Conservation (phyloP, 1,284 basidiomycete genomes). For the Trichosporon sp. region DNA sequence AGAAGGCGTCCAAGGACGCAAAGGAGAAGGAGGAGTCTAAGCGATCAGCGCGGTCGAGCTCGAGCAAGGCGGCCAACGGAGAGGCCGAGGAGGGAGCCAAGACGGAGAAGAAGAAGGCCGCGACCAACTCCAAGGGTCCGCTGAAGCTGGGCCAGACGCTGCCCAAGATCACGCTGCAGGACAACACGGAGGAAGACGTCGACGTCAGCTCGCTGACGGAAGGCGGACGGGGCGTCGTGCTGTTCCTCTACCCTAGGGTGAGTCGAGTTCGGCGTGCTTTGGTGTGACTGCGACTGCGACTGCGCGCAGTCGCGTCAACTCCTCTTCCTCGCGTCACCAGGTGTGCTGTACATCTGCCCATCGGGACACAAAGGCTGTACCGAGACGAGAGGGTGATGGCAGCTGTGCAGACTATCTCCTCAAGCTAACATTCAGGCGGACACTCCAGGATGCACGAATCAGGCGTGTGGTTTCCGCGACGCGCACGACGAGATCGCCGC, state of each 20-base stretch:
- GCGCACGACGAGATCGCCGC: constrained; percentile 71
- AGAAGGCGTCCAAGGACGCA: constrained; percentile 6
- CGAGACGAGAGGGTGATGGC: background rate
- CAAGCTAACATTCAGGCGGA: constrained; percentile 57
- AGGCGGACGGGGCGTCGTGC: constrained; percentile 71
- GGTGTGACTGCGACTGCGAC: background rate
- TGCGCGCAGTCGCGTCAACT: background rate
- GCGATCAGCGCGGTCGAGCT: constrained; percentile 20
- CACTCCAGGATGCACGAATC: constrained; percentile 74
- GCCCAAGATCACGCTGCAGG: constrained; percentile 73
- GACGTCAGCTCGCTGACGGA: constrained; percentile 46
- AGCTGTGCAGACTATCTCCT: background rate
- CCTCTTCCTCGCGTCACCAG: no score
- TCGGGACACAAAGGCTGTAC: background rate
- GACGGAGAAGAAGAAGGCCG: constrained; percentile 18
- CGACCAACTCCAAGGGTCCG: constrained; percentile 38
- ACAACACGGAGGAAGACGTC: constrained; percentile 59
- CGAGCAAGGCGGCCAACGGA: constrained; percentile 21
- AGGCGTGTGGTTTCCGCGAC: constrained; percentile 88
- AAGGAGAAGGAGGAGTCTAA: constrained; percentile 28
- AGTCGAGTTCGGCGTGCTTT: background rate
- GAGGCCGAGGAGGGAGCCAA: constrained; percentile 30
- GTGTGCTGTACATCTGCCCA: no score
- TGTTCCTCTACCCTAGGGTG: constrained; percentile 68
- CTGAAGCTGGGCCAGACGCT: constrained; percentile 76